Evolutionary conservation across 371 early-diverging fungal species (phyloP).

Genomic region (Apophysomyces sp.): DNA sequence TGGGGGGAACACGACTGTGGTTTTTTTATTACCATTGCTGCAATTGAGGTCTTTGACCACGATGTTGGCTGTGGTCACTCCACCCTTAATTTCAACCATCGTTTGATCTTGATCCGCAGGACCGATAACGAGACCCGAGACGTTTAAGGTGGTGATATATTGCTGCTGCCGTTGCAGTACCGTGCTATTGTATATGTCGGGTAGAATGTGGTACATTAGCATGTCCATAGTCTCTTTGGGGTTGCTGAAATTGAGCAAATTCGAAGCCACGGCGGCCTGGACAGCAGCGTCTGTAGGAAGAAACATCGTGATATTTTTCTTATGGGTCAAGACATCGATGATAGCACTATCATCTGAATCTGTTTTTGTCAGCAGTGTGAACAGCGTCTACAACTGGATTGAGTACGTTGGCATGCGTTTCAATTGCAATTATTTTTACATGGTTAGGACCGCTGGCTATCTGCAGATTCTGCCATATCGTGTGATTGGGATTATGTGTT

Average conservation of each 20-base stretch:
- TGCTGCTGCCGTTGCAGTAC: slow-evolving; percentile 11
- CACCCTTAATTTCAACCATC: slow-evolving; percentile 16
- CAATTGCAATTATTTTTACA: not conserved
- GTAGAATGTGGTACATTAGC: slow-evolving; percentile 12
- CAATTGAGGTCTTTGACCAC: slow-evolving; percentile 16
- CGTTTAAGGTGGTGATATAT: slow-evolving; percentile 11
- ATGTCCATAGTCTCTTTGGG: slow-evolving; percentile 12
- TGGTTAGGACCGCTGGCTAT: not conserved
- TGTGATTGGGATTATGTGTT: not conserved
- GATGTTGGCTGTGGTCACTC: slow-evolving; percentile 15
- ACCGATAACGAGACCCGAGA: slow-evolving; percentile 15
- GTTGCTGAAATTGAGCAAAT: slow-evolving; percentile 8
- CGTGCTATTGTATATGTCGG: slow-evolving; percentile 5
- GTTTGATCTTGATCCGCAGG: slow-evolving; percentile 5
- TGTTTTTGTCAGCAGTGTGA: not conserved
- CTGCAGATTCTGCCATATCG: not conserved
- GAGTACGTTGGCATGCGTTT: not conserved
- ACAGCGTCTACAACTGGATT: not conserved
- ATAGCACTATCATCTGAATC: not conserved
- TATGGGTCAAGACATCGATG: not conserved
- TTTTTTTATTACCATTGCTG: slow-evolving; percentile 24
- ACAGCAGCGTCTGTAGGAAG: slow-evolving; percentile 9
- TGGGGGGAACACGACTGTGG: not conserved
- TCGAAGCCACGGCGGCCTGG: slow-evolving; percentile 1
- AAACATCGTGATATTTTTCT: slow-evolving; percentile 8